Evolutionary conservation across 345 rosid species (phyloP).

Genomic region (Psidium friedrichsthalianum): DNA sequence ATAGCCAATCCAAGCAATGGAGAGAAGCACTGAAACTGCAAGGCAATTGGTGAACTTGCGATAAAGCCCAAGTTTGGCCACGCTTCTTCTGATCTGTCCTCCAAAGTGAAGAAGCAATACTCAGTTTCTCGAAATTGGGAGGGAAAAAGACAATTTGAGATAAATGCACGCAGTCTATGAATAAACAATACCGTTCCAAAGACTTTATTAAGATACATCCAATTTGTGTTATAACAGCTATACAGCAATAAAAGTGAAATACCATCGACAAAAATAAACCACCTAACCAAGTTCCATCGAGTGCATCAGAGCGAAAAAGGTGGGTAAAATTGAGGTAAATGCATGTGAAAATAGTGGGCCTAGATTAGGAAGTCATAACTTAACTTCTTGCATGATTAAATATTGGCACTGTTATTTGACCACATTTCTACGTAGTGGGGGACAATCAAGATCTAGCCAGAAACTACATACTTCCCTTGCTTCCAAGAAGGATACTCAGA

Average conservation of each 20-base stretch:
- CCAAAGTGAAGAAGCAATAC: background rate
- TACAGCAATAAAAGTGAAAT: background rate
- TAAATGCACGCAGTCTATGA: background rate
- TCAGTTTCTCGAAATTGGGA: background rate
- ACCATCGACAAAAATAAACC: background rate
- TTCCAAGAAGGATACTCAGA: background rate
- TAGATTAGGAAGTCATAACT: background rate
- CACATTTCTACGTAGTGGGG: background rate
- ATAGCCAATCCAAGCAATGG: constrained; percentile 41
- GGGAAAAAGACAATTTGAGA: background rate
- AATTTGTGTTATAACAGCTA: background rate
- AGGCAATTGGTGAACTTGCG: constrained; percentile 40
- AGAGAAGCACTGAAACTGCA: constrained; percentile 35
- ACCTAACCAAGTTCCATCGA: background rate
- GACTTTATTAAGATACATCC: background rate
- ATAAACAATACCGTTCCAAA: background rate
- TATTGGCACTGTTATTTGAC: background rate
- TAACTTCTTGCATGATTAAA: background rate
- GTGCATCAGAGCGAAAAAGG: background rate
- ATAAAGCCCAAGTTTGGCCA: constrained; percentile 37
- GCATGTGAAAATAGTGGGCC: background rate
- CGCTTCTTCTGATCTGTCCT: constrained; percentile 23
- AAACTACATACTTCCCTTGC: background rate
- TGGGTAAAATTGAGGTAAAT: background rate
- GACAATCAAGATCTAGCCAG: background rate